Base-by-base conservation (phyloP, 148 eudicot species). In the Fallopia convolvulus region DNA sequence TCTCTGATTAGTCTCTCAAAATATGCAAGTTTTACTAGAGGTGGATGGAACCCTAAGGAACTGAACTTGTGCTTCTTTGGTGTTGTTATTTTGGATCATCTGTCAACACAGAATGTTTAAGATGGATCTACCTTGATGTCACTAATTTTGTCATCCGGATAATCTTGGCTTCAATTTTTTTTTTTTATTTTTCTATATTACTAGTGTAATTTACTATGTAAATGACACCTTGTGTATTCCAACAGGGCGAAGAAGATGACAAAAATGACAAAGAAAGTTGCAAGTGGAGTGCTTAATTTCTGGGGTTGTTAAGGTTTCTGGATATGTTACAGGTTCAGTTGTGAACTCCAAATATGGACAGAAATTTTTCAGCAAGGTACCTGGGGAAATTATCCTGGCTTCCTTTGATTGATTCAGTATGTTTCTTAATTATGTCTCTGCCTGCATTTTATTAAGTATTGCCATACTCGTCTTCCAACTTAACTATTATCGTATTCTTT, bases 381-480 rank as follows among this genome's bases (percentile, higher is more conserved):
- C 93, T n/a, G 93, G 93, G 76, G 93, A 89, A 82, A 73, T 89
- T 75, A 76, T 88, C 76, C 87, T 87, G 70, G 93, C 93, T 48
- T 83, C 90, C 76, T 82, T 89, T 48, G 93, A 89, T 75, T 90
- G 90, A 86, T 89, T 89, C 75, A 83, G 90, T 89, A 89, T 30
- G 93, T 83, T 47, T 36, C 23, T 30, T 52, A n/a, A n/a, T n/a
- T n/a, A 44, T 20, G 20, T 71, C n/a, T 71, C 44, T 11, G 6
- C 9, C 32, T 58, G 65, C 3, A 2, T 58, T 58, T 1, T 21
- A 56, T 0, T 21, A 7, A 7, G 58, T n/a, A 17, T 60, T 60
- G 4, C 8, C 33, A 26, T 8, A 60, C 18, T 56, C 30, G 18
- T 63, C 26, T n/a, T 66, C 41, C 42, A 66, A 23, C 65, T 66